Evolutionary conservation across 768 basidiomycete genomes (phyloP), one percentile per base, ranked within the genome.

Genomic region (Hygrophorus pudorinus): DNA sequence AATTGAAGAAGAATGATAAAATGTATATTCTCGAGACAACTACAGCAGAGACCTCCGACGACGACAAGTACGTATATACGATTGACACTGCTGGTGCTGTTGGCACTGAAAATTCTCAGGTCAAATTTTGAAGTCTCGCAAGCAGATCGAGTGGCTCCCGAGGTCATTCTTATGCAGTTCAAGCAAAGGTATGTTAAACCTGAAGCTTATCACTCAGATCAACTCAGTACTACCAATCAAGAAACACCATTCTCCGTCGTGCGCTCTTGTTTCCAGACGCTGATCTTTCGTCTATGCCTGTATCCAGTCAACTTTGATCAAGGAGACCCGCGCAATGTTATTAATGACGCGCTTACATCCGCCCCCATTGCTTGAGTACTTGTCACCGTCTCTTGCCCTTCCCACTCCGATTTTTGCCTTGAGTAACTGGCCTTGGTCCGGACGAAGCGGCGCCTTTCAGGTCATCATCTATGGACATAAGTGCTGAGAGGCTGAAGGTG

Each of bases 21-120:
- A 89, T 90, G 79, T 88, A 79, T 58, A 77, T 85, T 47, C 63
- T 90, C 13, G 78, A 88, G 55, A 80, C 82, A 4, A 75, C 71
- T 0, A 55, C 24, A 7, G 24, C 24, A 3, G 24, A 3, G 7
- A 24, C 66, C 13, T 68, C 59, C 12, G 53, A 64, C 24, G 74
- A 77, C 37, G 76, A 76, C 51, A 71, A 66, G 77, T 75, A 49
- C 7, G 70, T 59, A 33, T 42, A 38, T 11, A 14, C 34, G 28
- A 28, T 39, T 41, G 27, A 17, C 41, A 2, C 38, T 57, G 53
- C 50, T 51, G 16, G 33, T n/a, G 21, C 27, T 49, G 49, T 8
- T 45, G 48, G 18, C 16, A 10, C 39, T 28, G n/a, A 30, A 33
- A 28, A 28, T n/a, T 10, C 16, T 5, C 45, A 45, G 33, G 32